phyloP scores from a whole-genome alignment of 78 protist species.

The Dictyostelium firmibasis region DNA sequence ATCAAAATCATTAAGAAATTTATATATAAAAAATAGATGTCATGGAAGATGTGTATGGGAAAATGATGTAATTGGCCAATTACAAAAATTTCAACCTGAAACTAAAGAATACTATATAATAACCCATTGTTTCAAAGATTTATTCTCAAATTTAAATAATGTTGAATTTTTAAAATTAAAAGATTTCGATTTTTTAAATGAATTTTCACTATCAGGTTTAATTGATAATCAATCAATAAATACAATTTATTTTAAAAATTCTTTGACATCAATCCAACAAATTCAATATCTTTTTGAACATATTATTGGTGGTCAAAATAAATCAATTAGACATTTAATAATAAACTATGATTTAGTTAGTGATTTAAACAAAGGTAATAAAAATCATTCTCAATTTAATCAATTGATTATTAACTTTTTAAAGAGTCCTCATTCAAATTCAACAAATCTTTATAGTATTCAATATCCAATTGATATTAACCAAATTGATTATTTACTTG shows the following conservation, averaged over 20 bases:
- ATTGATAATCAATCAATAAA: background rate
- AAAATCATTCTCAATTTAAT: background rate
- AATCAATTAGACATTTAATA: background rate
- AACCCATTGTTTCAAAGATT: background rate
- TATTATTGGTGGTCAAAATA: background rate
- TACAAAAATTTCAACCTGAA: background rate
- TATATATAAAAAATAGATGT: background rate
- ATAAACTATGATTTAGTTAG: background rate
- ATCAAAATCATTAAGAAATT: background rate
- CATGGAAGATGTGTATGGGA: background rate
- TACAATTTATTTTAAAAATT: background rate
- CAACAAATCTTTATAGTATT: background rate
- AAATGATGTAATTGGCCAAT: background rate
- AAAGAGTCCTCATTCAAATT: background rate
- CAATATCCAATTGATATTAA: background rate
- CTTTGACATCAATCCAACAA: background rate
- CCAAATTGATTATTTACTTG: background rate
- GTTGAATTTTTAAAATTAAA: background rate
- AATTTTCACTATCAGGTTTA: background rate
- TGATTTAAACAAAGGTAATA: background rate
- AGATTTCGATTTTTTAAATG: background rate
- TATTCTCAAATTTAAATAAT: background rate
- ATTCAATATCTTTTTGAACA: background rate
- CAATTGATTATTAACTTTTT: background rate
- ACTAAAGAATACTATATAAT: background rate